Base-by-base conservation (phyloP, 2,329 filamentous ascomycete genomes). In the Tolypocladium ophioglossoides region DNA sequence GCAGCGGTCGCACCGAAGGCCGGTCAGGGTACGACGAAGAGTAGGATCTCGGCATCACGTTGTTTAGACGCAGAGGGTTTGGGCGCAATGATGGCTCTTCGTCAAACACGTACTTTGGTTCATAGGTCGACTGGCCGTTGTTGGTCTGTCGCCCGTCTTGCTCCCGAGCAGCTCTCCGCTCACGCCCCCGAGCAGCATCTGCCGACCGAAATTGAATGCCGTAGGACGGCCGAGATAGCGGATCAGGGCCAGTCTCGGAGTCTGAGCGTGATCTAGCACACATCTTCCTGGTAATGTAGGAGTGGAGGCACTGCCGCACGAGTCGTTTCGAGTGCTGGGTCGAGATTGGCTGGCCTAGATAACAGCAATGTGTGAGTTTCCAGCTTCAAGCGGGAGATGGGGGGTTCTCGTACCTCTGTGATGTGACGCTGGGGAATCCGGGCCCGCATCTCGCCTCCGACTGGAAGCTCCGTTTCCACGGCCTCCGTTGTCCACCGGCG, bases 11-110 rank as follows among this genome's bases (percentile, higher is more conserved):
- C 39, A 62, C 55, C 6, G 62, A 57, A 8, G 68, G 68, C 35
- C 69, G 62, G 52, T 78, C 73, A 6, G 73, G 65, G 56, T 74
- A 72, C 0, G 75, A 76, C 24, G 74, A 72, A 4, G 78, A 79
- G 53, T 74, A 72, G 1, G 75, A 74, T 50, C 73, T 63, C 3
- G 57, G 12, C 22, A 61, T 51, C 27, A 59, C 52, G 14, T 59
- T 55, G 37, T 58, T 63, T 20, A 56, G 56, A 1, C 61, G 62
- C 20, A 62, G 52, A 8, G 69, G 61, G 51, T 67, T 72, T 30
- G 64, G 64, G 48, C 67, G 70, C 27, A 71, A 58, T 34, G 66
- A 70, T 16, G 68, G 69, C 38, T 71, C 66, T 41, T 74, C 68
- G 46, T 71, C 69, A 54, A 74, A 74, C 1, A 66, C 57, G 44